Evolutionary conservation across 106 monocot genomes (phyloP), one percentile per base, ranked within the genome.

Genomic region (Dendrobium catenatum): DNA sequence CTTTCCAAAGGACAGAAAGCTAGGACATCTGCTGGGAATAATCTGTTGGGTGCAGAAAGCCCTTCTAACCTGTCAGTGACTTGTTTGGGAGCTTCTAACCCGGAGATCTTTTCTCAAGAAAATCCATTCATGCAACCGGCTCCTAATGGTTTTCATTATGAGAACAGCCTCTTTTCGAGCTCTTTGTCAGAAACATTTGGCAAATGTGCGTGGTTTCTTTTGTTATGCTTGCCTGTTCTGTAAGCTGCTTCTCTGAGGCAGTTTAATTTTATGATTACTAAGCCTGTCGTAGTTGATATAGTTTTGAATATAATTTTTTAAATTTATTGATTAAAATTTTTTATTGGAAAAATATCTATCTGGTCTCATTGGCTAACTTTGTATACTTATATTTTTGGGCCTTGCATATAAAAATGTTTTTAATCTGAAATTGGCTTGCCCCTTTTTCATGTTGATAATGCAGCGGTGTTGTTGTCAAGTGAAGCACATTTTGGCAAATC

Each of bases 381-480:
- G 8, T n/a, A 43, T n/a, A 42, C 43, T 18, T 74, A 74, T 43
- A 74, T 74, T 17, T 74, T n/a, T n/a, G 15, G 43, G 43, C 4
- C 20, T 44, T 82, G 83, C 46, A 19, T 59, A 37, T 86, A 88
- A n/a, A 31, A 78, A 33, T 88, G 86, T 19, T 86, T 77, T 27
- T 24, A 37, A 70, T 70, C 74, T 72, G 9, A 42, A 74, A 44
- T 74, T 74, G 43, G 0, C 22, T 20, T 3, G 15, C 74, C 10
- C 43, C 37, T 19, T 79, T 49, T 80, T 4, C 75, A 41, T 77
- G 47, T 59, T 77, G 17, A 47, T 68, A 16, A 13, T 83, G 84
- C 91, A 95, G 95, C 86, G 86, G 84, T 70, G 46, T 55, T 89
- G 55, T 55, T 84, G 56, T 84, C 86, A 80, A 83, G 29, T 43